Base-by-base conservation (phyloP, 164 flowering plant species). In the Hamamelis virginiana region DNA sequence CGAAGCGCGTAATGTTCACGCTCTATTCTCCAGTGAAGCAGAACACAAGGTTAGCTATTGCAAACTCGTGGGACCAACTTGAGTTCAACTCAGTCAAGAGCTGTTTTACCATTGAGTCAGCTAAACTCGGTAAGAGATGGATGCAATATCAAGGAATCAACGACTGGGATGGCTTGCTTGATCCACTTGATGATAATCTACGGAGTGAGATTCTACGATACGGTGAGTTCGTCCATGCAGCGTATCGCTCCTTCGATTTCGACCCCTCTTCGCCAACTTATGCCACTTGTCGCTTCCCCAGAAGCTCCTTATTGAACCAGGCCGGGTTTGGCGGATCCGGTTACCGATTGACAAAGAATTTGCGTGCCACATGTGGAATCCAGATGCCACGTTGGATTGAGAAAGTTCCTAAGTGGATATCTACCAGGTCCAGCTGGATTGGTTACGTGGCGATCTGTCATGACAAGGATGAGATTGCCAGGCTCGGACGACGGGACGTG, bases 371-470 rank as follows among this genome's bases (percentile, higher is more conserved):
- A 44, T 87, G 89, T 0, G 86, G 89, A 1, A 81, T 86, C 38
- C 74, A 57, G 61, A 66, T 87, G 57, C 97, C 96, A 41, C 70
- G 81, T 4, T 90, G 93, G 93, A 44, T 72, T 0, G 75, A 82
- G 8, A 71, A 61, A 59, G 69, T 75, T 0, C 89, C 88, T 0
- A 72, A 69, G 45, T 89, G 91, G 91, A 48, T 78, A 15, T 64
- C 80, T 0, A 73, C 74, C 0, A 78, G 69, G 69, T 85, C 94
- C 45, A 89, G 94, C 79, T 90, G 91, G 91, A 85, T 90, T 0
- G 97, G 97, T 1, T 90, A 82, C 78, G 94, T 92, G 72, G 96
- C 97, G 3, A 91, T 92, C 0, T 83, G 91, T 47, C 73, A 89
- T 14, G 87, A 92, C 76, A 69, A 77, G 72, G 76, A 78, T 0